A percentile compares a stretch with the other conserved stretches of the same genome.
phyloP scores from a whole-genome alignment of 164 flowering plant genomes.

The Tetracentron sinense region DNA sequence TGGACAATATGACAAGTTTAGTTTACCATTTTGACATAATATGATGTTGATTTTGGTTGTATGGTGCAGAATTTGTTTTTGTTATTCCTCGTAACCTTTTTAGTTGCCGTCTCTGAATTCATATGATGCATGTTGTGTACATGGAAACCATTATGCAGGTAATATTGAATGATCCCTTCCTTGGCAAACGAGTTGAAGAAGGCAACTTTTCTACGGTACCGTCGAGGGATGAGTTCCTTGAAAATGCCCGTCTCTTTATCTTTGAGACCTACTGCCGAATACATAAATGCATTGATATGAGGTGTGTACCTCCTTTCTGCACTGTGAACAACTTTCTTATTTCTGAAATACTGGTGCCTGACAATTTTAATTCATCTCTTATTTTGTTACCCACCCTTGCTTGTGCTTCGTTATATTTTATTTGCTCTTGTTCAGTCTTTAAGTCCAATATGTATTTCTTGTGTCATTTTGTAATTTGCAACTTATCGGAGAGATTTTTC shows the following conservation, averaged over 20 bases:
- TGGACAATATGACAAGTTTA: too few relatives aligned
- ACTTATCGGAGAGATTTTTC: too few relatives aligned
- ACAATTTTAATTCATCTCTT: not conserved
- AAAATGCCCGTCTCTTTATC: constrained; percentile 94
- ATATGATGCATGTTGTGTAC: constrained; percentile 4
- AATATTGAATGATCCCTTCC: constrained; percentile 93
- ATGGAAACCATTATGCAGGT: constrained; percentile 44
- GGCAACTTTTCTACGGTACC: constrained; percentile 69
- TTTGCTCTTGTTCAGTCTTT: too few relatives aligned
- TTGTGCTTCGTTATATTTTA: not conserved
- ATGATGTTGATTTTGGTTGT: too few relatives aligned
- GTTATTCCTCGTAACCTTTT: not conserved
- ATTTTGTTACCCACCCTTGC: too few relatives aligned
- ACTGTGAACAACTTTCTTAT: not conserved
- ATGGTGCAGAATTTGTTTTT: too few relatives aligned
- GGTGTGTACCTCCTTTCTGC: constrained; percentile 41
- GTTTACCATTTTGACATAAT: too few relatives aligned
- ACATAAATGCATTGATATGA: constrained; percentile 90
- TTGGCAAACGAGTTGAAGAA: constrained; percentile 89
- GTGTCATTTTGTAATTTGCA: too few relatives aligned
- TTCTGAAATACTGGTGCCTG: not conserved
- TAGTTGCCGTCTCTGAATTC: not conserved
- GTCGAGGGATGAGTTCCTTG: constrained; percentile 88
- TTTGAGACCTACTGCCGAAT: constrained; percentile 94
- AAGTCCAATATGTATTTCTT: too few relatives aligned